Conservation (phyloP, 1,284 basidiomycete species). For the Trichosporon ovoides region DNA sequence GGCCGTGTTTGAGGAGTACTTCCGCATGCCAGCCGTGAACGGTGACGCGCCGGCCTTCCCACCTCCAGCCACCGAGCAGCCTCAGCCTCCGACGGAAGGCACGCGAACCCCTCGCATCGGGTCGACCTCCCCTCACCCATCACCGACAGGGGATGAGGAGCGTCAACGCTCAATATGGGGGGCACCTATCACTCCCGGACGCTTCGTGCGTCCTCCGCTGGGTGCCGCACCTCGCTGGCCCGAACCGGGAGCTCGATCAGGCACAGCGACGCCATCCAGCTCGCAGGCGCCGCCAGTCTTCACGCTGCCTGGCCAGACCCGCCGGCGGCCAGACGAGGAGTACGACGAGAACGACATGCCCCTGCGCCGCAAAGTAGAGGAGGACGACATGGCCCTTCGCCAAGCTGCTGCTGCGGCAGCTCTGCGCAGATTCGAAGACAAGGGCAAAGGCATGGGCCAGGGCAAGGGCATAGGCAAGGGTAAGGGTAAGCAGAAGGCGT, state of each 20-base stretch:
- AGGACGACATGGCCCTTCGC: no score
- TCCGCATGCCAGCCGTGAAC: slow-evolving; percentile 26
- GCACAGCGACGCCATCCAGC: slow-evolving; percentile 32
- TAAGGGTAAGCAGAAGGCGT: not conserved
- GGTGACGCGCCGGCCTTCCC: slow-evolving; percentile 23
- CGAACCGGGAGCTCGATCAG: slow-evolving; percentile 13
- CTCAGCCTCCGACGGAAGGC: slow-evolving; percentile 1
- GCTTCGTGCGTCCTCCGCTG: slow-evolving; percentile 34
- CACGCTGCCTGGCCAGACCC: slow-evolving; percentile 5
- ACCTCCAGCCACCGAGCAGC: slow-evolving; percentile 2
- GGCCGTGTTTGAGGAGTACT: slow-evolving; percentile 38
- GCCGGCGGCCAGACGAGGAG: not conserved
- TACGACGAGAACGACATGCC: slow-evolving; percentile 14
- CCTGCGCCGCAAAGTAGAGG: no score
- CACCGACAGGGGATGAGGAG: slow-evolving; percentile 17
- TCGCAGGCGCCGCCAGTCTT: slow-evolving; percentile 40
- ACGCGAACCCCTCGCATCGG: not conserved
- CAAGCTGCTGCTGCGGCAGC: slow-evolving; percentile 15
- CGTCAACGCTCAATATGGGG: slow-evolving; percentile 42
- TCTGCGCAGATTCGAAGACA: slow-evolving; percentile 6
- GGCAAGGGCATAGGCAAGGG: no score
- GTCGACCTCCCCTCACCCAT: not conserved
- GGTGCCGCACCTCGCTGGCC: slow-evolving; percentile 28
- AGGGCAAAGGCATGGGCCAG: no score
- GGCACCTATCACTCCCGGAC: slow-evolving; percentile 36